phyloP scores from a whole-genome alignment of 1,284 basidiomycete genomes.

The Apiotrichum porosum region DNA sequence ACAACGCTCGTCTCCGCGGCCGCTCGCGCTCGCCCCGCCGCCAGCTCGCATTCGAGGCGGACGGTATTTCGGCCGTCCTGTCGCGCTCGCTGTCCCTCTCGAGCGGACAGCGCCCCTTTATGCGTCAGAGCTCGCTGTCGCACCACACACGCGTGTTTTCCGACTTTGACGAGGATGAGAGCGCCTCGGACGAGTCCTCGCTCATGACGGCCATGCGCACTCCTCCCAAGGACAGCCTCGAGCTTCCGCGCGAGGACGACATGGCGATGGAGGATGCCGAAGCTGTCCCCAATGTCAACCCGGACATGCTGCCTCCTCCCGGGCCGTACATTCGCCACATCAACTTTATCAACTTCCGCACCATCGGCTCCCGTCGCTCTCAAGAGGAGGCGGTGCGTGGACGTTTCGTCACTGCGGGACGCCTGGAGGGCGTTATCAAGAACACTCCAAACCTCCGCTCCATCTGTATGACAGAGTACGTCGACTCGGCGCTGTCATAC shows the following conservation, averaged over 20 bases:
- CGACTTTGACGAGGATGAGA: slow-evolving; percentile 21
- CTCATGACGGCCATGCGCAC: slow-evolving; percentile 8
- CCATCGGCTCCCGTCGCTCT: slow-evolving; percentile 87
- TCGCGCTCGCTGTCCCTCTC: slow-evolving; percentile 26
- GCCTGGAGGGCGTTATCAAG: slow-evolving; percentile 77
- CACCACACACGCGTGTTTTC: slow-evolving; percentile 11
- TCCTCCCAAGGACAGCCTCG: slow-evolving; percentile 8
- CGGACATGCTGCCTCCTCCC: slow-evolving; percentile 41
- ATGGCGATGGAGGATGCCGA: no score
- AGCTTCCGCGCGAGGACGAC: slow-evolving; percentile 4
- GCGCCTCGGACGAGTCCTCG: slow-evolving; percentile 9
- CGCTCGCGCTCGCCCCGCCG: slow-evolving; percentile 19
- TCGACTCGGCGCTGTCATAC: slow-evolving; percentile 81
- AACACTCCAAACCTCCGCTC: slow-evolving; percentile 76
- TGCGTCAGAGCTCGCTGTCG: slow-evolving; percentile 13
- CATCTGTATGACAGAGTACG: slow-evolving; percentile 92
- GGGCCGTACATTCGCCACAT: slow-evolving; percentile 57
- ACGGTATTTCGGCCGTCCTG: slow-evolving; percentile 34
- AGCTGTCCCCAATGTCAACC: slow-evolving; percentile 30
- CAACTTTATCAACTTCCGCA: slow-evolving; percentile 89
- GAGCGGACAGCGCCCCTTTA: slow-evolving; percentile 7
- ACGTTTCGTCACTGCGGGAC: slow-evolving; percentile 86
- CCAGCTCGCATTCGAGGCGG: slow-evolving; percentile 28
- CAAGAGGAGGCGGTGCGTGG: slow-evolving; percentile 82
- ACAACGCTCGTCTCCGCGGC: slow-evolving; percentile 17